Percentiles rank a stretch among this genome's conserved stretches.
Conservation (phyloP, 1,284 basidiomycete genomes). For the Ceratobasidium sp. region DNA sequence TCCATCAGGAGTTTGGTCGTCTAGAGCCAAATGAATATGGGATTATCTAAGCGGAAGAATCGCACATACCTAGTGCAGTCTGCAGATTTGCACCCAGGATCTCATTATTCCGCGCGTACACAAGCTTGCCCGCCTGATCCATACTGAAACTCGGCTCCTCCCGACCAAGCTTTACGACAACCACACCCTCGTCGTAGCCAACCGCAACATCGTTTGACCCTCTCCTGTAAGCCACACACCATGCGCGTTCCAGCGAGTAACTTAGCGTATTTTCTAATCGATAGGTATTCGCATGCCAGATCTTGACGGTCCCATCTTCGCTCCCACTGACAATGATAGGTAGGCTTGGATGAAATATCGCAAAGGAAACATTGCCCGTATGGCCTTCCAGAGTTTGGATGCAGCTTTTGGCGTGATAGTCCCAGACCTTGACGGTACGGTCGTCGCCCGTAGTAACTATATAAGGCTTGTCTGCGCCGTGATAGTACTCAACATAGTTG, state of each 20-base stretch:
- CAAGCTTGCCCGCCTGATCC: conserved; percentile 94
- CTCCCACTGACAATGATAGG: conserved; percentile 97
- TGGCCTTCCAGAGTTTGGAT: conserved; percentile 98
- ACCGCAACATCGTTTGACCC: conserved; percentile 94
- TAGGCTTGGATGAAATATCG: conserved; percentile 95
- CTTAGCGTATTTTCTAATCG: conserved; percentile 96
- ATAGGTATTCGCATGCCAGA: conserved; percentile 99
- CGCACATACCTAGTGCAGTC: conserved; percentile 55
- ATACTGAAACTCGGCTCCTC: conserved; percentile 98
- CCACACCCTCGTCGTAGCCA: conserved; percentile 97
- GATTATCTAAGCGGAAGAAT: not conserved
- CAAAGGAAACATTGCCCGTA: conserved; percentile 98
- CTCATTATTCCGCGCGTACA: conserved; percentile 93
- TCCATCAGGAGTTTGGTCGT: conserved; percentile 80
- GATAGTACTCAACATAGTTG: conserved; percentile 99
- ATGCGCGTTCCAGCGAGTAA: conserved; percentile 95
- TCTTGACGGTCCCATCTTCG: conserved; percentile 97
- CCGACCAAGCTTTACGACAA: conserved; percentile 92
- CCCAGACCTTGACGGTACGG: conserved; percentile 96
- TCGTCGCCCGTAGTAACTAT: conserved; percentile 97
- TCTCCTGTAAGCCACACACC: conserved; percentile 91
- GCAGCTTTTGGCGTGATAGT: conserved; percentile 98
- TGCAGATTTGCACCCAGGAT: conserved; percentile 92
- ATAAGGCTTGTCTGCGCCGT: conserved; percentile 97
- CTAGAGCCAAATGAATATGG: conserved; percentile 58